These are phyloP conservation scores for Yarrowia alimentaria DNA, from an alignment of 805 yeast species.

Conservation along the genomic window DNA sequence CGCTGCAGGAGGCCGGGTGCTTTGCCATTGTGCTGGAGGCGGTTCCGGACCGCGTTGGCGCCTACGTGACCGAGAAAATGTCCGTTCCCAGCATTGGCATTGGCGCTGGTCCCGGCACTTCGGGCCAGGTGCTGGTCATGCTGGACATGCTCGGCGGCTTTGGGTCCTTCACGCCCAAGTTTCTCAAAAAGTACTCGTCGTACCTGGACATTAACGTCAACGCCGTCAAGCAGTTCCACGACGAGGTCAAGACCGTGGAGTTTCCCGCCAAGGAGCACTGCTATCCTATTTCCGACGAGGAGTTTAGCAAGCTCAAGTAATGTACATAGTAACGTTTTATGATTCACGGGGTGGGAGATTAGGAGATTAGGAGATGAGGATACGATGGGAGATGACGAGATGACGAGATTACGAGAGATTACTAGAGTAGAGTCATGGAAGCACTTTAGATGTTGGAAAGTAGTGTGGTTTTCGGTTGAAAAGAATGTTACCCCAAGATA, in stretches of 20 bases:
- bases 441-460: no score
- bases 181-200: conserved; percentile 68
- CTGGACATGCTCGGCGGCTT: conserved; percentile 73
- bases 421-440: no score
- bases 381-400: no score
- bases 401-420: no score
- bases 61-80: conserved; percentile 57
- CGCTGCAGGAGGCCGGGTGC: conserved; percentile 72
- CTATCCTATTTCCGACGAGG: conserved; percentile 66
- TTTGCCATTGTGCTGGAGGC: conserved; percentile 79
- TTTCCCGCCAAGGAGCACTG: conserved; percentile 73
- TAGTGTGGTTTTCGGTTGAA: no score
- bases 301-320: conserved; percentile 47
- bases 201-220: conserved; percentile 49
- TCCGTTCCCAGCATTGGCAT: conserved; percentile 87
- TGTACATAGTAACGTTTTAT: conserved; percentile 33
- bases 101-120: conserved; percentile 83
- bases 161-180: conserved; percentile 59
- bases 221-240: conserved; percentile 54
- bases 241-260: conserved; percentile 52
- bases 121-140: conserved; percentile 89
- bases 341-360: no score
- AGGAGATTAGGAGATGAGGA: no score
- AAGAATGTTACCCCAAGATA: no score
- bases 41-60: conserved; percentile 71